phyloP scores from a whole-genome alignment of 495 filamentous ascomycete species.

The Penicillium salamii region DNA sequence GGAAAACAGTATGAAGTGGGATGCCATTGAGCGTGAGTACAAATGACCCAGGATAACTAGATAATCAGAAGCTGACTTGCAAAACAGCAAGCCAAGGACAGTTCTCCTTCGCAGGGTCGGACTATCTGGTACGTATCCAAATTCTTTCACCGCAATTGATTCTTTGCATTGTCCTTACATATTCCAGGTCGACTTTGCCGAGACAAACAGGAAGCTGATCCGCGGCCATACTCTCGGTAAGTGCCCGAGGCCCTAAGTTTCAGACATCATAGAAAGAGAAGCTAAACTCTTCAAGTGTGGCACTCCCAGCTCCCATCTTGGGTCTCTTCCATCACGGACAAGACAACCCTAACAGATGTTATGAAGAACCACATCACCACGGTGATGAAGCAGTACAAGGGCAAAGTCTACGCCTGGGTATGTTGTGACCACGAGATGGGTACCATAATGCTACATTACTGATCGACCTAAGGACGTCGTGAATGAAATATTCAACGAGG shows the following conservation, averaged over 20 bases:
- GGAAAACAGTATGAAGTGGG: slow-evolving; percentile 60
- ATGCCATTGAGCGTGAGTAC: slow-evolving; percentile 35
- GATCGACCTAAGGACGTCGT: no score
- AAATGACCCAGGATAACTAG: not conserved
- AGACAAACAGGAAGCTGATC: slow-evolving; percentile 42
- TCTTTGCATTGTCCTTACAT: not conserved
- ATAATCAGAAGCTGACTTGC: slow-evolving; percentile 8
- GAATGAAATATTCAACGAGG: slow-evolving; percentile 69
- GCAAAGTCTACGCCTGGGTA: slow-evolving; percentile 50
- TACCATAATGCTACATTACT: no score
- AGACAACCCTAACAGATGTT: slow-evolving; percentile 37
- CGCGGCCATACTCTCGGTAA: slow-evolving; percentile 50
- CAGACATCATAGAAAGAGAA: no score
- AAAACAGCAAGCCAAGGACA: slow-evolving; percentile 28
- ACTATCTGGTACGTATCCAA: slow-evolving; percentile 45
- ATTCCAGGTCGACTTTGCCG: slow-evolving; percentile 44
- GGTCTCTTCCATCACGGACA: slow-evolving; percentile 45
- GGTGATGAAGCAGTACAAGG: slow-evolving; percentile 31
- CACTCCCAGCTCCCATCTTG: slow-evolving; percentile 53
- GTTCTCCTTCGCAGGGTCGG: slow-evolving; percentile 42
- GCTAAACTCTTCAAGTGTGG: slow-evolving; percentile 38
- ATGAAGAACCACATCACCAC: slow-evolving; percentile 31
- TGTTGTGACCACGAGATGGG: no score
- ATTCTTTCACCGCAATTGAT: no score
- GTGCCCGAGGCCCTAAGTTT: no score